Evolutionary conservation across 2,329 filamentous ascomycete genomes (phyloP).

Genomic region (Penicillium sp.): DNA sequence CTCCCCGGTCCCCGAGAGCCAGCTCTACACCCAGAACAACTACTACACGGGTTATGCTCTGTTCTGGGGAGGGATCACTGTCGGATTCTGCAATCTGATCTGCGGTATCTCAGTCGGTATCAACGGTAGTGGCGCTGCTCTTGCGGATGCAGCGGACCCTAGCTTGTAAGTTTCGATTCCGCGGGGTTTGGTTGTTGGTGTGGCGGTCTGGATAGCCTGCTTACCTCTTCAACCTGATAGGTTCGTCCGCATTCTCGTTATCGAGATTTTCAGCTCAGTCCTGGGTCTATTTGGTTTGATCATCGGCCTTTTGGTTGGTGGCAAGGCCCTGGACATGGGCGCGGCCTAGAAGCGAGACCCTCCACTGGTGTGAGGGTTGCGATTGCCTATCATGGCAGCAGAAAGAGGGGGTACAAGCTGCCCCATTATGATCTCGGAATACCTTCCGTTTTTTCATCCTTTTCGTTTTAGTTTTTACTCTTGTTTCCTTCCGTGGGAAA

Average conservation of each 20-base stretch:
- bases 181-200: neutral
- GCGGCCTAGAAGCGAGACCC: constrained; percentile 28
- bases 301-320: constrained; percentile 84
- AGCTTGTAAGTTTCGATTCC: constrained; percentile 69
- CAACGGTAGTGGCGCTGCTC: constrained; percentile 93
- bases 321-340: constrained; percentile 78
- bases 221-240: constrained; percentile 54
- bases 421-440: constrained; percentile 31
- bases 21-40: constrained; percentile 74
- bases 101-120: constrained; percentile 97
- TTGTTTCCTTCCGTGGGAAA: neutral
- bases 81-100: constrained; percentile 93
- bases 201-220: constrained; percentile 2
- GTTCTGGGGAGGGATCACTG: constrained; percentile 94
- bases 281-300: constrained; percentile 96
- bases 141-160: constrained; percentile 93
- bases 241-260: constrained; percentile 98
- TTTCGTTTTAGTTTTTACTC: constrained; percentile 25
- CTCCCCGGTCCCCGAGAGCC: constrained; percentile 66
- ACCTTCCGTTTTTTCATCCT: constrained; percentile 25
- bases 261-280: constrained; percentile 99
- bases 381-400: constrained; percentile 28
- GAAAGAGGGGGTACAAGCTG: constrained; percentile 7
- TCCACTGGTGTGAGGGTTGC: constrained; percentile 23
- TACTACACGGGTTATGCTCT: constrained; percentile 95